Evolutionary conservation across 2,329 filamentous ascomycete species (phyloP), one percentile per base, ranked within the genome.

Genomic region (Fusarium veterinarium): DNA sequence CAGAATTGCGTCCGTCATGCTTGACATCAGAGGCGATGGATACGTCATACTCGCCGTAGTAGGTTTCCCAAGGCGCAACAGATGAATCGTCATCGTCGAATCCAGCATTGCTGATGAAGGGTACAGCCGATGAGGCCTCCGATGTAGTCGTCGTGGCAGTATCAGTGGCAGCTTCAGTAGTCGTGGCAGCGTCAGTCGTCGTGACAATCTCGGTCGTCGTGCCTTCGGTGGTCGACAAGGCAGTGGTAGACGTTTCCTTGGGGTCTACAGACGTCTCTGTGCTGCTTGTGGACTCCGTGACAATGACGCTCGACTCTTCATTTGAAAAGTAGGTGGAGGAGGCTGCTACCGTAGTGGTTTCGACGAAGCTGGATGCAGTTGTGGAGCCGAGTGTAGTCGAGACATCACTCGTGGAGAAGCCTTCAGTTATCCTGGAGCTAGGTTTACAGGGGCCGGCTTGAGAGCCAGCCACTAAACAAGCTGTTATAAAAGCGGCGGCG

Each of bases 151-250:
- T 35, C 4, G 35, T 23, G 19, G 4, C 16, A 4, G 23, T 37
- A 5, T n/a, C 6, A 4, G 44, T 33, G 4, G 20, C 38, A 17
- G 28, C 4, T 8, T 4, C 17, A 6, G 11, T 30, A 1, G 44
- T 19, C 12, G 35, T 42, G 3, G 45, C 16, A 4, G 28, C 4
- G 8, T 4, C 17, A 6, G 11, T 30, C 1, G 44, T 19, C 12
- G 35, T 42, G 3, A 37, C 16, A 4, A 6, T 16, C 1, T 31
- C n/a, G 8, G 9, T n/a, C 3, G 57, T 53, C 2, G 37, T 53
- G 23, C 5, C n/a, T 6, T 51, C 14, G 12, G 20, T 10, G 0
- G 17, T 35, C 2, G 20, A 37, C 7, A n/a, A 7, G 19, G n/a
- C 25, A 35, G 37, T 42, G 1, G 8, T 28, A 14, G 58, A 19